Conservation (phyloP, 768 basidiomycete species). For the Kwoniella pini region DNA sequence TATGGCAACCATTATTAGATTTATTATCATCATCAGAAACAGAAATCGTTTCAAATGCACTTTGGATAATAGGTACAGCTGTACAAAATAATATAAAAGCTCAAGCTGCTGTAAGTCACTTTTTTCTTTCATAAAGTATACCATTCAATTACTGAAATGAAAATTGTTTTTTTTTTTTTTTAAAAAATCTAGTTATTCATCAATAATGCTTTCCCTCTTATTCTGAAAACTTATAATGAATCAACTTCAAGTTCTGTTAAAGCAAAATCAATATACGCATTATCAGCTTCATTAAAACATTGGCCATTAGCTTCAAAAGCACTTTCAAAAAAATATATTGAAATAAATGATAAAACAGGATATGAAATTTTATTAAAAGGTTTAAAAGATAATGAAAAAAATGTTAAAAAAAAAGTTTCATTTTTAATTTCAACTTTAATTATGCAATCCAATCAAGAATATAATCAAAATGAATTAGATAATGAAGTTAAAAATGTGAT, state of each 20-base stretch:
- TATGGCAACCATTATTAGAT: constrained; percentile 52
- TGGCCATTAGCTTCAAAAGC: constrained; percentile 48
- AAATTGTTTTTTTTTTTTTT: background rate
- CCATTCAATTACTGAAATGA: background rate
- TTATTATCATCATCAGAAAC: constrained; percentile 44
- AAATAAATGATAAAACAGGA: constrained; percentile 19
- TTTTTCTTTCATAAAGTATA: too few relatives aligned
- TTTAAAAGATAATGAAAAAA: constrained; percentile 40
- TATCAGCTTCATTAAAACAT: constrained; percentile 54
- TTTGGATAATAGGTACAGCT: constrained; percentile 55
- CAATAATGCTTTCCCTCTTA: constrained; percentile 43
- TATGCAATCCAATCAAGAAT: constrained; percentile 38
- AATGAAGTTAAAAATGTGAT: constrained; percentile 35
- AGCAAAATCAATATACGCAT: constrained; percentile 52
- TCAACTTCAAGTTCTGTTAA: constrained; percentile 37
- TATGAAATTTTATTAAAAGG: constrained; percentile 43
- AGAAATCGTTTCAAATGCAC: constrained; percentile 45
- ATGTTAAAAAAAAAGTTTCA: constrained; percentile 51
- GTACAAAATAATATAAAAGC: constrained; percentile 56
- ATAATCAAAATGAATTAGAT: constrained; percentile 35
- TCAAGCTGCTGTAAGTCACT: constrained; percentile 55
- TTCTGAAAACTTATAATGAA: constrained; percentile 47
- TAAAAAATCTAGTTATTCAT: constrained; percentile 42
- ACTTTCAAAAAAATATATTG: constrained; percentile 22
- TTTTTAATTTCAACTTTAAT: constrained; percentile 53